Evolutionary conservation across 2,329 filamentous ascomycete species (phyloP), one percentile per base, ranked within the genome.

Genomic region (Colletotrichum filicis): DNA sequence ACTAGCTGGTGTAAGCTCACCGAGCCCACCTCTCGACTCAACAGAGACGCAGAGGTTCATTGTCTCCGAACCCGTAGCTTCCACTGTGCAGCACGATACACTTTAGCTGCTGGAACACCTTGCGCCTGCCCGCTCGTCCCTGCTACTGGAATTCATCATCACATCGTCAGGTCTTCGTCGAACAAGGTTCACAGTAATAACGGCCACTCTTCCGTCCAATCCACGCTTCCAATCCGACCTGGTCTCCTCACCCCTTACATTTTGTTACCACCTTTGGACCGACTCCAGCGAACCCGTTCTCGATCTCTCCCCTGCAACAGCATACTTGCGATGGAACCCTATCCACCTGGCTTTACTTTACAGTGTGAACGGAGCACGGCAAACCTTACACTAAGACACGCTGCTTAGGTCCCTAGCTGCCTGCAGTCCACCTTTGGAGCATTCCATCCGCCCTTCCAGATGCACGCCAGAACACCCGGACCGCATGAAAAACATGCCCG

Each of bases 381-480:
- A 49, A 59, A 61, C 35, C 60, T 22, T 22, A n/a, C 16, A 42
- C 37, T 7, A 8, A 19, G 37, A 12, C 6, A 57, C 63, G 63
- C 63, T 57, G 52, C 42, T 56, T 12, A 35, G 32, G 32, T 35
- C 12, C 32, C 32, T 35, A 68, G 66, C 52, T 68, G 66, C 59
- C 52, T 62, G 58, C 65, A 61, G 19, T 61, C 68, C 63, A 56
- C n/a, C 49, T 53, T 60, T 69, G 42, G 46, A 37, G 37, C 49
- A 69, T 69, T 69, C 59, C 66, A 60, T 16, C 66, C 66, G 60
- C 70, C 70, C 66, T 73, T 73, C 70, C 70, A 73, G 70, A 73
- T 24, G 70, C 70, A 73, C 70, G 55, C 70, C 70, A 73, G 60
- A 73, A 70, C 55, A 46, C 60, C 46, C 70, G 22, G 53, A 55